phyloP scores from a whole-genome alignment of 78 protist genomes.

The Andalucia godoyi region DNA sequence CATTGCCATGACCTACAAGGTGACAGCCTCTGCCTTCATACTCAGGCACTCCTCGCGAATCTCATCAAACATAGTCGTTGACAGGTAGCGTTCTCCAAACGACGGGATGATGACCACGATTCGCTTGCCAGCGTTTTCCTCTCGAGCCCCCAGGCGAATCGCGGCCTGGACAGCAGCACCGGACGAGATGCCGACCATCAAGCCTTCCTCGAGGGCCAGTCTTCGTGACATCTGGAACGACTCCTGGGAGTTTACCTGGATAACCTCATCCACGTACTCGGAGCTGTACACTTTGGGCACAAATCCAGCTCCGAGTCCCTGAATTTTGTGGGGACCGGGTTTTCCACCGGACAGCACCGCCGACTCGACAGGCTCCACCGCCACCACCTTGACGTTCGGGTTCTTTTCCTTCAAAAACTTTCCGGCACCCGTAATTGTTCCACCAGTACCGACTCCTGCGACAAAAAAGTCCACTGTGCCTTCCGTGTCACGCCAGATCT shows the following conservation, averaged over 20 bases:
- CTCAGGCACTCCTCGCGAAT: neutral
- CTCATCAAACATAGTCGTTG: conserved; percentile 29
- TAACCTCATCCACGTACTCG: neutral
- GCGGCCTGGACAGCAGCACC: conserved; percentile 29
- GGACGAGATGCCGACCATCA: conserved; percentile 38
- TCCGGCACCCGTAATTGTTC: conserved; percentile 33
- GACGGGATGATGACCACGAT: conserved; percentile 44
- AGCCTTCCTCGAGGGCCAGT: conserved; percentile 44
- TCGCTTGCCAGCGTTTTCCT: conserved; percentile 8
- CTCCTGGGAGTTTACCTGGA: conserved; percentile 8
- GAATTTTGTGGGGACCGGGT: conserved; percentile 12
- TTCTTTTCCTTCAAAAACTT: neutral
- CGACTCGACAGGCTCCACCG: conserved; percentile 29
- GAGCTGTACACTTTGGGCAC: conserved; percentile 6
- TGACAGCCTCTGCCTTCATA: too few relatives aligned
- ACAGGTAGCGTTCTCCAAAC: conserved; percentile 58
- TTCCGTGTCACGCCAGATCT: conserved; percentile 5
- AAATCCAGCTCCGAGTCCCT: conserved; percentile 49
- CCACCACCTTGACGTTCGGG: neutral
- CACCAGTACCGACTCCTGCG: conserved; percentile 52
- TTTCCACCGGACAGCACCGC: neutral
- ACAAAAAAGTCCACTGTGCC: conserved; percentile 33
- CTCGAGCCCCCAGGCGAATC: conserved; percentile 1
- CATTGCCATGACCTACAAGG: too few relatives aligned
- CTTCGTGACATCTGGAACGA: conserved; percentile 5